Evolutionary conservation across 257 asterid genomes (phyloP), one percentile per base, ranked within the genome.

Genomic region (Perilla frutescens): DNA sequence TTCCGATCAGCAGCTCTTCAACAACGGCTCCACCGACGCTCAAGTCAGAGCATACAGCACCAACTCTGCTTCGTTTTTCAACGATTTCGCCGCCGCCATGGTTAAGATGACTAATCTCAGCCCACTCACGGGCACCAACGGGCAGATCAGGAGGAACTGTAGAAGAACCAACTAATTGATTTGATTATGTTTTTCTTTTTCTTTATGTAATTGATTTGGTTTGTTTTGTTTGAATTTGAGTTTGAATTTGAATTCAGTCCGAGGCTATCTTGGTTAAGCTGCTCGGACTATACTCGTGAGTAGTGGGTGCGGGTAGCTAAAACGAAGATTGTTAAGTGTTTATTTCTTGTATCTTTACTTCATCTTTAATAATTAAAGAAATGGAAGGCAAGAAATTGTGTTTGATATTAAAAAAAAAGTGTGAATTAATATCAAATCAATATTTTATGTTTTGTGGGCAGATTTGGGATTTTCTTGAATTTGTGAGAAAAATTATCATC

Each of bases 61-160:
- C 3, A 85, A 83, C 50, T 70, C 85, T 0, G 82, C 85, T 5
- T 11, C 91, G 8, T 91, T 91, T 47, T 71, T 65, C 74, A 75
- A 73, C 2, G 96, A 91, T 55, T 91, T 91, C 31, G 96, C 89
- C 0, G 75, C 34, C 31, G 96, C 97, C 3, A 91, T 91, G 96
- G 84, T 91, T 10, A 87, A 79, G 76, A 89, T 91, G 96, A 80
- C 85, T 6, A 89, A 86, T 43, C 87, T 91, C 8, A 84, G 87
- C 75, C 96, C 97, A 0, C 85, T 86, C 10, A 87, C 90, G 0
- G 93, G 91, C 7, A 72, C 88, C 31, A 83, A 73, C 59, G 93
- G 96, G 32, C 90, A 91, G 80, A 79, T 91, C 77, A 77, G 97
- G 80, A 66, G 78, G 8, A 84, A 87, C 68, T 91, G 97, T 77